These are phyloP conservation scores for Borovskyia barvae DNA, from an alignment of 208 protist species.

Conservation along the genomic window DNA sequence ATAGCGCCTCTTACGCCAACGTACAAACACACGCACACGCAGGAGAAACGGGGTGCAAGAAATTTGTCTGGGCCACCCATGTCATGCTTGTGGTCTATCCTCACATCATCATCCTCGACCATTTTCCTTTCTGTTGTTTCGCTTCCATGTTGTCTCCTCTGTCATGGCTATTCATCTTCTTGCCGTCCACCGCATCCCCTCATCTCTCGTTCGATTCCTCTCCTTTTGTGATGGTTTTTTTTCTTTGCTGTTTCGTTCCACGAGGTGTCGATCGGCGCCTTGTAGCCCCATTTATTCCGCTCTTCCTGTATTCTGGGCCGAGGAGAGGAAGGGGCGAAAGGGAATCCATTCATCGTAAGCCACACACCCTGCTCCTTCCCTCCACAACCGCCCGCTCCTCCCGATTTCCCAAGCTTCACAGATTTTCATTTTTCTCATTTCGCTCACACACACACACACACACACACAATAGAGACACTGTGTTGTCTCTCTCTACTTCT, in stretches of 20 bases:
- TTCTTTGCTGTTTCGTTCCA: neutral
- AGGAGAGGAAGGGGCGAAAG: neutral
- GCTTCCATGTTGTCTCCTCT: conserved; percentile 13
- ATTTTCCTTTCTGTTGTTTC: neutral
- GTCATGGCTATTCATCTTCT: neutral
- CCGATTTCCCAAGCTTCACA: neutral
- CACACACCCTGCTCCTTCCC: no score
- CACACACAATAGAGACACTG: neutral
- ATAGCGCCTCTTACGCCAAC: no score
- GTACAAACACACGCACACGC: no score
- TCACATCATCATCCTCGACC: neutral
- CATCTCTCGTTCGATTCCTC: conserved; percentile 1
- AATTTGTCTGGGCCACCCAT: no score
- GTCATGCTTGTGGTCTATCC: neutral
- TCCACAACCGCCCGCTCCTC: no score
- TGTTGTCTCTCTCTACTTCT: neutral
- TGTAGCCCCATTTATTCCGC: conserved; percentile 31
- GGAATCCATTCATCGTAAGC: no score
- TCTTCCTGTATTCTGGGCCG: neutral
- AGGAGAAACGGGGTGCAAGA: no score
- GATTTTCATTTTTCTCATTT: neutral
- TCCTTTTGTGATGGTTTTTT: neutral
- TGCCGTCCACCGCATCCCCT: conserved; percentile 5
- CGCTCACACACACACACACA: neutral
- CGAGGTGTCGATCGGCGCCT: neutral